Conservation (phyloP, 306 rosid genomes). For the Quercus agrifolia region DNA sequence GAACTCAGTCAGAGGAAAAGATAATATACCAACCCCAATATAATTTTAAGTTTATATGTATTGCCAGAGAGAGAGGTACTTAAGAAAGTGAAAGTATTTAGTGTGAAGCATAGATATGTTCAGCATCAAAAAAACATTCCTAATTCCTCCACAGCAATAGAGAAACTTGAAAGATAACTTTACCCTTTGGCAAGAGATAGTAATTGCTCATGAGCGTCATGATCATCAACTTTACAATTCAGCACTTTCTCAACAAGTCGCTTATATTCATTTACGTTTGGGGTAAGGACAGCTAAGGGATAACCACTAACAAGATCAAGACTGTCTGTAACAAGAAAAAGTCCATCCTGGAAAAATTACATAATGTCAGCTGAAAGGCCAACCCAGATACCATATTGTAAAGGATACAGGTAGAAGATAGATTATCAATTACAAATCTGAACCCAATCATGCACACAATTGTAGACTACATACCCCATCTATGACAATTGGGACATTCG, state of each 20-base stretch:
- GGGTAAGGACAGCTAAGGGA: constrained; percentile 79
- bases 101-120: background rate
- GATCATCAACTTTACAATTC: constrained; percentile 54
- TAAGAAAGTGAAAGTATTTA: background rate
- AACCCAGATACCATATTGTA: constrained; percentile 4
- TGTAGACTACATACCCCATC: constrained; percentile 68
- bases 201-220: constrained; percentile 52
- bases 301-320: constrained; percentile 78
- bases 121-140: background rate
- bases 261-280: constrained; percentile 82
- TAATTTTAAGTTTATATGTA: background rate
- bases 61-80: background rate
- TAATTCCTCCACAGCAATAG: background rate
- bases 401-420: background rate
- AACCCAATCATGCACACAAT: background rate
- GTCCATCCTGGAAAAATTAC: constrained; percentile 65
- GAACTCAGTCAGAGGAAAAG: background rate
- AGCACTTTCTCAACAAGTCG: constrained; percentile 71
- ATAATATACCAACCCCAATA: background rate
- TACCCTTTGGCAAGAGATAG: constrained; percentile 66
- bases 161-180: constrained; percentile 13
- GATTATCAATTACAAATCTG: constrained; percentile 6
- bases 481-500: constrained; percentile 64
- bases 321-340: constrained; percentile 73
- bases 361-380: constrained; percentile 1